Evolutionary conservation across 306 rosid genomes (phyloP), one percentile per base, ranked within the genome.

Genomic region (Coriaria nepalensis): DNA sequence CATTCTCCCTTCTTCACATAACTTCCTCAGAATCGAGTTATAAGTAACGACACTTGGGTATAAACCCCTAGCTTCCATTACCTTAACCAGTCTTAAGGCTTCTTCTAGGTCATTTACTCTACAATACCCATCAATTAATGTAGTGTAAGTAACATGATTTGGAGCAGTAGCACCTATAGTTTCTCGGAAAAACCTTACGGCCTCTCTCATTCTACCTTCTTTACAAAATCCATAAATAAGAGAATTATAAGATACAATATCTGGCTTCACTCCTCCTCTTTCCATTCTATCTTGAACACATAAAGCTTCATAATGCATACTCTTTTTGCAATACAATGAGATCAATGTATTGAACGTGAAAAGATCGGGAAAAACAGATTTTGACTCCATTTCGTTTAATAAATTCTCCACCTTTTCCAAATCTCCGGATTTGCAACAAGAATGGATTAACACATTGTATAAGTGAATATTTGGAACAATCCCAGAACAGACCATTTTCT

Each of bases 151-250:
- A 48, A 81, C 75, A 53, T 78, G 79, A 64, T 83, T 81, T 9
- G 86, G 88, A 62, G 58, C 61, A 42, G 3, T 20, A 20, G 29
- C 3, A 6, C 45, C 74, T 65, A 73, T 80, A 12, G 81, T 76
- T 50, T 83, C 93, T 0, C 75, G 69, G 40, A 83, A 78, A 68
- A 88, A 81, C 59, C 69, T 76, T 39, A 70, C 69, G 59, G 95
- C 96, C 63, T 83, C 93, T 51, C 82, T 72, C 93, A 83, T 81
- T 72, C 78, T 76, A 38, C 96, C 86, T 52, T 88, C 96, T 66
- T 65, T 74, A 65, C 90, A 76, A 62, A 71, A 81, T 10, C 81
- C 93, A 76, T 78, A 70, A 51, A 83, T 74, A 53, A 88, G 86
- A 59, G 93, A 80, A 69, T 83, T 88, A 49, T 74, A 78, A 45